A percentile compares a stretch with the other conserved stretches of the same genome.
These are phyloP conservation scores for Neopestalotiopsis sp. DNA, from an alignment of 2,329 filamentous ascomycete species.

Conservation along the genomic window DNA sequence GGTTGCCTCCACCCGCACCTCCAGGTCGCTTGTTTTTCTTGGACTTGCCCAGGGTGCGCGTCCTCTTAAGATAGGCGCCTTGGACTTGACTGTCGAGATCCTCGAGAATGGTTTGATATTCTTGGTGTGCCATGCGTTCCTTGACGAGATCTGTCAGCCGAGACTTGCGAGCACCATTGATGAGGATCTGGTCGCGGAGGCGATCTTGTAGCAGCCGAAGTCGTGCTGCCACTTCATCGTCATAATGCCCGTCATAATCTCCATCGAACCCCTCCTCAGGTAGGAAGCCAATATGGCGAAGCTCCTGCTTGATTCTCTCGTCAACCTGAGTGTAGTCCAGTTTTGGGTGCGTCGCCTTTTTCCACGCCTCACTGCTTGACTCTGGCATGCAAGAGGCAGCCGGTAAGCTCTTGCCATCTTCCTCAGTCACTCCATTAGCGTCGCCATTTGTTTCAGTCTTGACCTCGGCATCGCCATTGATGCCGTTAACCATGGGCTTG, in stretches of 20 bases:
- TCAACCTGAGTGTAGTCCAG: slow-evolving; percentile 88
- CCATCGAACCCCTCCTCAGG: slow-evolving; percentile 67
- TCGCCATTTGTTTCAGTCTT: slow-evolving; percentile 62
- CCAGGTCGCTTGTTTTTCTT: slow-evolving; percentile 87
- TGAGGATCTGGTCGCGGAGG: slow-evolving; percentile 80
- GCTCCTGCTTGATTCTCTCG: slow-evolving; percentile 87
- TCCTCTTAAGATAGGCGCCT: slow-evolving; percentile 93
- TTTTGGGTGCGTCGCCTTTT: slow-evolving; percentile 74
- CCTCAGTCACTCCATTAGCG: slow-evolving; percentile 40
- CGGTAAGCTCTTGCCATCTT: slow-evolving; percentile 52
- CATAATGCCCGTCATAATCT: slow-evolving; percentile 87
- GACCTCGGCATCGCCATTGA: slow-evolving; percentile 46
- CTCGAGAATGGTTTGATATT: slow-evolving; percentile 95
- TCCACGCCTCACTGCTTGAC: slow-evolving; percentile 76
- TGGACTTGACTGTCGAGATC: slow-evolving; percentile 96
- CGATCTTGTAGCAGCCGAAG: slow-evolving; percentile 84
- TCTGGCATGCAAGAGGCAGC: slow-evolving; percentile 83
- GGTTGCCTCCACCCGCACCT: slow-evolving; percentile 74
- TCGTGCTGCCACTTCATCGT: slow-evolving; percentile 92
- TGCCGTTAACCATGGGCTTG: slow-evolving; percentile 57
- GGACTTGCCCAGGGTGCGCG: slow-evolving; percentile 89
- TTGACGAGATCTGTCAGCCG: slow-evolving; percentile 85
- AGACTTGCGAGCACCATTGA: slow-evolving; percentile 90
- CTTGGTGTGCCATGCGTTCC: slow-evolving; percentile 93
- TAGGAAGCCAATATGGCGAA: slow-evolving; percentile 88